A percentile compares a stretch with the other conserved stretches of the same genome.
Evolutionary conservation across 2,329 filamentous ascomycete species (phyloP).

Genomic region (Leptodontidium sp.): DNA sequence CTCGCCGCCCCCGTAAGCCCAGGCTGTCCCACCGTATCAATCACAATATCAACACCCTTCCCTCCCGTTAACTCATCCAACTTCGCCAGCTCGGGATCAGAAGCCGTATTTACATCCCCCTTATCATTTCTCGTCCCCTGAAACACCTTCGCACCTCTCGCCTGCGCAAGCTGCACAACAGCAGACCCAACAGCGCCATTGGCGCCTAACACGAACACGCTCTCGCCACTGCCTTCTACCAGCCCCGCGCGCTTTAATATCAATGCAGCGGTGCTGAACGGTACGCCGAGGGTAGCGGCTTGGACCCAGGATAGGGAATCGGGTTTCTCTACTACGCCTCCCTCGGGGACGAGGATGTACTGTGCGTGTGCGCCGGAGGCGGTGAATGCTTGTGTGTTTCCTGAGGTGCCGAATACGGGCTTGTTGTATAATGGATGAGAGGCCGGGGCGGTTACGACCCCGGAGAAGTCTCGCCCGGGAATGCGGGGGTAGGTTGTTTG

Average conservation of each 20-base stretch:
- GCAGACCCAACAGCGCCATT: conserved; percentile 41
- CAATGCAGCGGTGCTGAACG: conserved; percentile 40
- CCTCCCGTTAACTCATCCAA: conserved; percentile 36
- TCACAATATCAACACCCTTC: conserved; percentile 39
- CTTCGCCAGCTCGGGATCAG: conserved; percentile 33
- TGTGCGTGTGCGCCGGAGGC: conserved; percentile 40
- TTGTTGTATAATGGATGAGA: conserved; percentile 28
- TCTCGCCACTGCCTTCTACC: conserved; percentile 29
- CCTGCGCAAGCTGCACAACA: conserved; percentile 37
- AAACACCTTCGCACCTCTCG: conserved; percentile 35
- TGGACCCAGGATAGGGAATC: conserved; percentile 33
- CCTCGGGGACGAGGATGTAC: conserved; percentile 37
- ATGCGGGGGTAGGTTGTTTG: conserved; percentile 40
- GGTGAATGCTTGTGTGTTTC: conserved; percentile 37
- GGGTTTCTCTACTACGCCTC: conserved; percentile 38
- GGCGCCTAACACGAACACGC: conserved; percentile 38
- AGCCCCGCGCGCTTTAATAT: conserved; percentile 28
- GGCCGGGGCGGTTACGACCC: conserved; percentile 33
- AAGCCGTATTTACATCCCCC: conserved; percentile 39
- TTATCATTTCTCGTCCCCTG: conserved; percentile 31
- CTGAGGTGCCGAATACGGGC: conserved; percentile 41
- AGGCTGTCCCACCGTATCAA: conserved; percentile 42
- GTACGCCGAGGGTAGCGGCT: conserved; percentile 40
- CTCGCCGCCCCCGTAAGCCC: conserved; percentile 35
- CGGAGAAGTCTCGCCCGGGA: conserved; percentile 41